These are phyloP conservation scores for Vickermania ingenoplastis DNA, from an alignment of 208 protist genomes.

Conservation along the genomic window DNA sequence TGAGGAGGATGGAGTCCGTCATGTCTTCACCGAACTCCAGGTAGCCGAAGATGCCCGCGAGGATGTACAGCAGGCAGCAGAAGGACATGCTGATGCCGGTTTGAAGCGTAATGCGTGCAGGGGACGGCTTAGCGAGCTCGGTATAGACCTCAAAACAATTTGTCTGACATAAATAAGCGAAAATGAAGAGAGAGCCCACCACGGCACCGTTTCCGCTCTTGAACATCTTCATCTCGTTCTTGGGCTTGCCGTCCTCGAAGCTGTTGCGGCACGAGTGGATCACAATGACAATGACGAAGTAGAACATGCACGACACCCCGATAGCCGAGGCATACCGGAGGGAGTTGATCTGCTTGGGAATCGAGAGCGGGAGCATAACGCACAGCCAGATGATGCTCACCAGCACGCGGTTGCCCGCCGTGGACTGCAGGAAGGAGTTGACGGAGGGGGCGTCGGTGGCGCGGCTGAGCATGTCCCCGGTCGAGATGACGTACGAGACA, in stretches of 20 bases:
- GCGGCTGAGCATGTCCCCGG: conserved; percentile 42
- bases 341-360: conserved; percentile 80
- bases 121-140: conserved; percentile 44
- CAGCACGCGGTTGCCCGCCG: conserved; percentile 49
- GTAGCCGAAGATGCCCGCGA: conserved; percentile 74
- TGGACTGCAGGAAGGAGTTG: conserved; percentile 25
- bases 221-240: conserved; percentile 41
- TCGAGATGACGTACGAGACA: conserved; percentile 78
- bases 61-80: conserved; percentile 59
- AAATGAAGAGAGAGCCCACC: conserved; percentile 67
- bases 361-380: conserved; percentile 69
- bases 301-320: conserved; percentile 60
- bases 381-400: conserved; percentile 46
- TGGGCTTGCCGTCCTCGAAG: conserved; percentile 43
- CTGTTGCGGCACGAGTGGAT: conserved; percentile 49
- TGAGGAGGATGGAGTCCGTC: conserved; percentile 47
- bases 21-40: conserved; percentile 52
- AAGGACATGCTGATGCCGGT: conserved; percentile 44
- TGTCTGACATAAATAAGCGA: conserved; percentile 72
- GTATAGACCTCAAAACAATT: conserved; percentile 65
- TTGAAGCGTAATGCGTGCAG: conserved; percentile 32
- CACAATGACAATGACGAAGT: conserved; percentile 68
- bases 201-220: conserved; percentile 51
- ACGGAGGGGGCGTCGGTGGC: conserved; percentile 28
- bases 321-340: conserved; percentile 71